These are phyloP conservation scores for Jatropha podagrica DNA, from an alignment of 441 rosid genomes.

Conservation along the genomic window DNA sequence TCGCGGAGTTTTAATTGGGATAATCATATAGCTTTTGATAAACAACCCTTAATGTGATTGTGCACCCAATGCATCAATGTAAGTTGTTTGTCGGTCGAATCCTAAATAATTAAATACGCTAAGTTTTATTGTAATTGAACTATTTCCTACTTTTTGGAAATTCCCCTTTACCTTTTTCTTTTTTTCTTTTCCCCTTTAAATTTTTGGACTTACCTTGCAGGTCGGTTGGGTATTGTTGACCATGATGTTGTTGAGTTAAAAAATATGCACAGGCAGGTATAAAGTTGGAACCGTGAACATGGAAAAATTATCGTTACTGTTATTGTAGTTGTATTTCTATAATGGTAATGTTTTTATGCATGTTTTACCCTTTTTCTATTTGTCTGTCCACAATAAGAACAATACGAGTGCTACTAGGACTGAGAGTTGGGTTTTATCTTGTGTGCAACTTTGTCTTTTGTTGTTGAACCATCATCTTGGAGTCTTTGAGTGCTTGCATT, in stretches of 20 bases:
- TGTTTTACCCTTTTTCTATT: background rate
- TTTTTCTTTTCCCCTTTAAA: background rate
- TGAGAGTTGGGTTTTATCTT: background rate
- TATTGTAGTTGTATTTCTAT: background rate
- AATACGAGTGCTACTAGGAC: background rate
- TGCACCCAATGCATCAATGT: background rate
- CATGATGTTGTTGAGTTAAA: conserved; percentile 94
- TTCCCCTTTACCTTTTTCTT: background rate
- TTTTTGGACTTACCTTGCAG: conserved; percentile 36
- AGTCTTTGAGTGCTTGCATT: too few relatives aligned
- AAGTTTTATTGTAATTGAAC: background rate
- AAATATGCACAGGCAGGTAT: conserved; percentile 98
- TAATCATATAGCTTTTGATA: background rate
- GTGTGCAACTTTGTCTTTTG: background rate
- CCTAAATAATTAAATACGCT: background rate
- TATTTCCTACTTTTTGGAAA: background rate
- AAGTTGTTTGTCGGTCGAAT: background rate
- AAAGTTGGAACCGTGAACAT: conserved; percentile 8
- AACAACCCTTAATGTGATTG: background rate
- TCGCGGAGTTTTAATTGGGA: too few relatives aligned
- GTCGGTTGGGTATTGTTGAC: conserved; percentile 87
- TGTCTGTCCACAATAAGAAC: background rate
- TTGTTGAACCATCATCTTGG: background rate
- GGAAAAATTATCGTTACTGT: conserved; percentile 2
- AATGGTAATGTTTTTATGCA: background rate